phyloP scores from a whole-genome alignment of 176 grass and related monocot genomes.

The Oryza longistaminata region DNA sequence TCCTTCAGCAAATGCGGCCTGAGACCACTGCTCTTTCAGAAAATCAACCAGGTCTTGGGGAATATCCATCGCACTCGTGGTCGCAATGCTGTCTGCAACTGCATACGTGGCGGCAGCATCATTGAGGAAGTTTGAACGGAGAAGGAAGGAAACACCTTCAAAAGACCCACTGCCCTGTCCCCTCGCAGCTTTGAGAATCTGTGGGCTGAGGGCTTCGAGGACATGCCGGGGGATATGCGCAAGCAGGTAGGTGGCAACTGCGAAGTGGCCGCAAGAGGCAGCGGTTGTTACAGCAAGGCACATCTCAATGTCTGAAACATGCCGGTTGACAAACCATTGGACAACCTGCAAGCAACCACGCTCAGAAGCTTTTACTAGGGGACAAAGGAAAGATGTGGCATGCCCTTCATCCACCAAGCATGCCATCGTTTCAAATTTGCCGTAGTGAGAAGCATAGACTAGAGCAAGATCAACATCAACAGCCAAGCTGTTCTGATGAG shows the following conservation, averaged over 20 bases:
- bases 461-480: slow-evolving; percentile 74
- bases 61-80: slow-evolving; percentile 28
- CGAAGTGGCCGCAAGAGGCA: slow-evolving; percentile 56
- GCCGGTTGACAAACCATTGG: slow-evolving; percentile 68
- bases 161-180: slow-evolving; percentile 63
- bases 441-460: slow-evolving; percentile 70
- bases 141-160: slow-evolving; percentile 76
- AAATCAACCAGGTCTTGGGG: slow-evolving; percentile 56
- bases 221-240: slow-evolving; percentile 60
- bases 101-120: slow-evolving; percentile 65
- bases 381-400: slow-evolving; percentile 62
- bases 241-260: slow-evolving; percentile 59
- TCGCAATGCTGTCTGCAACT: slow-evolving; percentile 58
- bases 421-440: slow-evolving; percentile 82
- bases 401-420: slow-evolving; percentile 77
- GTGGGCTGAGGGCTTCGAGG: slow-evolving; percentile 54
- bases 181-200: slow-evolving; percentile 71
- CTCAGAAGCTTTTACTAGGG: slow-evolving; percentile 75
- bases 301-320: slow-evolving; percentile 71
- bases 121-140: slow-evolving; percentile 64
- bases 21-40: slow-evolving; percentile 76
- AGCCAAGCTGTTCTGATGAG: slow-evolving; percentile 65
- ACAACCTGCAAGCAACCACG: slow-evolving; percentile 72
- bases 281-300: slow-evolving; percentile 79
- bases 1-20: slow-evolving; percentile 51